Evolutionary conservation across 306 rosid genomes (phyloP).

Genomic region (Cucumis sativus): Cucumber_9930_V3 NC_026657.2:33648501-33649000

Average conservation of each 20-base stretch:
- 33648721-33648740: constrained; percentile 22
- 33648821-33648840: neutral
- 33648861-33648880: constrained; percentile 14
- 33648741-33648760: constrained; percentile 11
- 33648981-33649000: constrained; percentile 14
- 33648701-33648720: constrained; percentile 22
- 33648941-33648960: constrained; percentile 24
- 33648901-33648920: constrained; percentile 11
- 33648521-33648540: constrained; percentile 23
- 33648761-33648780: neutral
- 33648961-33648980: constrained; percentile 14
- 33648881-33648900: constrained; percentile 15
- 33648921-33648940: constrained; percentile 7
- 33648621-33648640: constrained; percentile 13
- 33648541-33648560: constrained; percentile 16
- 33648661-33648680: constrained; percentile 6
- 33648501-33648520: constrained; percentile 16
- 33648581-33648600: neutral
- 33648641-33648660: constrained; percentile 14
- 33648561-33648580: constrained; percentile 5
- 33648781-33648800: neutral
- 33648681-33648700: constrained; percentile 16
- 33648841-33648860: neutral
- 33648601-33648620: constrained; percentile 7
- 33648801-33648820: neutral